Evolutionary conservation across 2,329 filamentous ascomycete species (phyloP), one percentile per base, ranked within the genome.

Genomic region (Aspergillus jensenii): DNA sequence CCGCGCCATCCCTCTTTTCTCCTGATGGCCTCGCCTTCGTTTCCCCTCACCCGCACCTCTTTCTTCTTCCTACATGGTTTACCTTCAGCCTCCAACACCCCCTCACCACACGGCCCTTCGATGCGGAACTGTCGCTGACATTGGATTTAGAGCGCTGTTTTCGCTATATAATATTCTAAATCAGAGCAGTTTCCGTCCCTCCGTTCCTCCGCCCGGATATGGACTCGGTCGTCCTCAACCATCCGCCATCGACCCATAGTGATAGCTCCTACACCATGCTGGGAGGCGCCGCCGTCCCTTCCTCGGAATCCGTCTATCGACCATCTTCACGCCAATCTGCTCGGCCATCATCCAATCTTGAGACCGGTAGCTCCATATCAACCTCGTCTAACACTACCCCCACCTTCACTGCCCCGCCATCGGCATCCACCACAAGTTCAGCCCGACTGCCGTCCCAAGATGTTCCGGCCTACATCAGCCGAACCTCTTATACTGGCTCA

Each of bases 191-290:
- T 21, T 17, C 23, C 7, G 51, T 50, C 44, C 49, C 39, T 45
- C 41, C 44, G 44, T 47, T 49, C 48, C 19, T 40, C 52, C 40
- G 46, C 49, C 47, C 35, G 78, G 83, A 79, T 73, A 87, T 86
- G 84, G 82, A 82, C 79, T 84, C 83, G 72, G 76, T 86, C 66
- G 77, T 85, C 70, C 75, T 85, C 68, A 80, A 79, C 78, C 90
- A 93, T 80, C 87, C 87, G 79, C 86, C 87, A 77, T 84, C 90
- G 75, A 87, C 91, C 78, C 82, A 87, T 67, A 82, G 85, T 68
- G 84, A 86, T 77, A 88, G 89, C 77, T 85, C 86, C 80, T 86
- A 82, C 78, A 89, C 87, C 82, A 89, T 91, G 79, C 78, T 83
- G 68, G 80, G 79, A 74, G 75, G 75, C 65, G 71, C 76, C 65